Base-by-base conservation (phyloP, 2,329 filamentous ascomycete species). In the Calonectria montana region DNA sequence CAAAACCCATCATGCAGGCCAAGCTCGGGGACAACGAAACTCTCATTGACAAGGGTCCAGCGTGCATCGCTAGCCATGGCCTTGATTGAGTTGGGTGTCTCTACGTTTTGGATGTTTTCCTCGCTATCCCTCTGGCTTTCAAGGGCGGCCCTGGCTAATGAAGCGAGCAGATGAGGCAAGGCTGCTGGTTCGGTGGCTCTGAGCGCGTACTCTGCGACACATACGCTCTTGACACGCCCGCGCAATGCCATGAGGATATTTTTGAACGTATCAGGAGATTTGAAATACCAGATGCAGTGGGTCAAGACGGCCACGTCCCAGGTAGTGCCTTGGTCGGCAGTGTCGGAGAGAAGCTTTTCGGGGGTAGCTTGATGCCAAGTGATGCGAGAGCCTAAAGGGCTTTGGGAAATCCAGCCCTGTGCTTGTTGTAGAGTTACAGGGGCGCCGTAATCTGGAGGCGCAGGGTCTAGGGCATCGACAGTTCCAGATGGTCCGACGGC, bases 261-360 rank as follows among this genome's bases (percentile, higher is more conserved):
- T 3, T 50, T 69, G 15, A 81, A 79, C 13, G 81, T 74, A 0
- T 75, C 73, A 0, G 82, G 82, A 1, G 82, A 83, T 18, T 81
- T 74, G 74, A 91, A 90, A 77, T 91, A 91, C 86, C 87, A 91
- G 31, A 89, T 82, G 73, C 83, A 86, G 78, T 91, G 88, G 21
- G 82, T 82, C 41, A 91, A 81, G 3, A 90, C 85, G 2, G 84
- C 83, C 25, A 82, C 84, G 71, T 88, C 86, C 80, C 85, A 89
- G 5, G 55, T 43, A 15, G 41, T 13, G 5, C 68, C 68, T 7
- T 72, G 69, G 4, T 73, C 75, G 5, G 61, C 67, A 64, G 67
- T 73, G 70, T 74, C 69, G 12, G 75, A 65, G 27, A 87, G 78
- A 57, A 85, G 69, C 12, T 81, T 79, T 4, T 81, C 70, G 0